Evolutionary conservation across 352 stramenopile species (phyloP).

Genomic region (Aphanomyces astaci): DNA sequence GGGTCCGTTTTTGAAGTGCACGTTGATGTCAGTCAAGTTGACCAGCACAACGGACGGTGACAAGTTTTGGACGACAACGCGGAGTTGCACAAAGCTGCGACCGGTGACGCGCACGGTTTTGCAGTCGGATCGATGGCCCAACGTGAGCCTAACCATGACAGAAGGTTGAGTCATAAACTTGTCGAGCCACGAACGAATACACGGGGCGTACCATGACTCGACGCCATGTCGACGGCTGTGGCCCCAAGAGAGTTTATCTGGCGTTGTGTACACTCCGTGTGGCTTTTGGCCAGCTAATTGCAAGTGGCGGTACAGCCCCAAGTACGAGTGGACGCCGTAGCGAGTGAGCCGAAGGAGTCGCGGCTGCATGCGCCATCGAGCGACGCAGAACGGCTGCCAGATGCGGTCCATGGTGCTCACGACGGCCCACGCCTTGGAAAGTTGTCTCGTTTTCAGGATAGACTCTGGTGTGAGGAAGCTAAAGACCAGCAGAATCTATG

Average conservation of each 20-base stretch:
- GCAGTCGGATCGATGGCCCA: conserved; percentile 64
- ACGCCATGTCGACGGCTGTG: conserved; percentile 51
- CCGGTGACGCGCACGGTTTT: conserved; percentile 30
- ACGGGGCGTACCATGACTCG: conserved; percentile 36
- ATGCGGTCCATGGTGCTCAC: conserved; percentile 6
- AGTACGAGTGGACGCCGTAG: conserved; percentile 41
- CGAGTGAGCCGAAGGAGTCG: not conserved
- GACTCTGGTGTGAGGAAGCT: conserved; percentile 5
- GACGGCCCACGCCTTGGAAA: conserved; percentile 14
- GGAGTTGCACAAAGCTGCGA: conserved; percentile 50
- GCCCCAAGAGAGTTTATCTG: conserved; percentile 61
- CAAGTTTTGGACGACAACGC: conserved; percentile 62
- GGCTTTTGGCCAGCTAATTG: conserved; percentile 48
- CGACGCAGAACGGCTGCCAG: not conserved
- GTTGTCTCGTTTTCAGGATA: conserved; percentile 6
- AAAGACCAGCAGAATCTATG: conserved; percentile 19
- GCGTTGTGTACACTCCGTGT: conserved; percentile 50
- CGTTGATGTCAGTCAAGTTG: conserved; percentile 50
- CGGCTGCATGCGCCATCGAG: not conserved
- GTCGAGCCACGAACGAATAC: not conserved
- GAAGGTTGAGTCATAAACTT: not conserved
- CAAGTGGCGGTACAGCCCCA: conserved; percentile 55
- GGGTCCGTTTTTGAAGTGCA: conserved; percentile 63
- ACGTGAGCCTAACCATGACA: conserved; percentile 34
- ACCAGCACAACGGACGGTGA: conserved; percentile 43